These are phyloP conservation scores for Fusarium falciforme DNA, from an alignment of 2,329 filamentous ascomycete genomes.

Conservation along the genomic window DNA sequence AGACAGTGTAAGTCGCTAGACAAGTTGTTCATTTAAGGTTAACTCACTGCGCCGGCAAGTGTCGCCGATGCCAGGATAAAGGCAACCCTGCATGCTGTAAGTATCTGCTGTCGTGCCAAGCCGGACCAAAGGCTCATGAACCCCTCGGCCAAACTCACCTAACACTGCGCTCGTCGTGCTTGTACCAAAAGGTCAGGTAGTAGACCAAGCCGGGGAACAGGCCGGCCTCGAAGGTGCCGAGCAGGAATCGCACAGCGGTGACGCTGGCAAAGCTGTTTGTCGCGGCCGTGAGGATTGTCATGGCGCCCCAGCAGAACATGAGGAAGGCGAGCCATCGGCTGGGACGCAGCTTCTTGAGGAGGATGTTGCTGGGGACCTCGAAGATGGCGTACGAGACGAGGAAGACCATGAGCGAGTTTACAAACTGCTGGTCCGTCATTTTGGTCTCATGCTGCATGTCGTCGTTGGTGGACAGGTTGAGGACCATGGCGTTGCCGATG, in stretches of 20 bases:
- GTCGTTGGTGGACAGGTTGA: conserved; percentile 69
- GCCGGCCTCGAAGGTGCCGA: conserved; percentile 78
- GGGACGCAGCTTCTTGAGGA: conserved; percentile 73
- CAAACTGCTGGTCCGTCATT: conserved; percentile 72
- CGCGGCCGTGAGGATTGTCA: conserved; percentile 75
- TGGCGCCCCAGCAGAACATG: conserved; percentile 73
- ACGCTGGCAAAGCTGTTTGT: conserved; percentile 71
- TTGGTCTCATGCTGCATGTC: conserved; percentile 71
- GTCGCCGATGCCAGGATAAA: conserved; percentile 77
- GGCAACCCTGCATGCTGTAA: conserved; percentile 62
- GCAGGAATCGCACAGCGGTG: conserved; percentile 74
- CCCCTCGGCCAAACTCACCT: conserved; percentile 44
- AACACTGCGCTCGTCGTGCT: conserved; percentile 75
- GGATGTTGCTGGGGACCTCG: conserved; percentile 74
- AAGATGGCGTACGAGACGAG: conserved; percentile 70
- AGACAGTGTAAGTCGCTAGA: neutral
- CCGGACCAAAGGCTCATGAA: neutral
- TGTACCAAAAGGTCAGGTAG: conserved; percentile 82
- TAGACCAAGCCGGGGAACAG: conserved; percentile 70
- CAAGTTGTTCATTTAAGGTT: neutral
- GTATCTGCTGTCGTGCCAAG: conserved; percentile 9
- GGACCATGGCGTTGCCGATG: conserved; percentile 75
- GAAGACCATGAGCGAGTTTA: conserved; percentile 68
- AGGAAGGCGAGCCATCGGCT: conserved; percentile 74
- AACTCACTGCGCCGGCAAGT: conserved; percentile 69